Base-by-base conservation (phyloP, 495 filamentous ascomycete species). In the Trichodelitschia bisporula region DNA sequence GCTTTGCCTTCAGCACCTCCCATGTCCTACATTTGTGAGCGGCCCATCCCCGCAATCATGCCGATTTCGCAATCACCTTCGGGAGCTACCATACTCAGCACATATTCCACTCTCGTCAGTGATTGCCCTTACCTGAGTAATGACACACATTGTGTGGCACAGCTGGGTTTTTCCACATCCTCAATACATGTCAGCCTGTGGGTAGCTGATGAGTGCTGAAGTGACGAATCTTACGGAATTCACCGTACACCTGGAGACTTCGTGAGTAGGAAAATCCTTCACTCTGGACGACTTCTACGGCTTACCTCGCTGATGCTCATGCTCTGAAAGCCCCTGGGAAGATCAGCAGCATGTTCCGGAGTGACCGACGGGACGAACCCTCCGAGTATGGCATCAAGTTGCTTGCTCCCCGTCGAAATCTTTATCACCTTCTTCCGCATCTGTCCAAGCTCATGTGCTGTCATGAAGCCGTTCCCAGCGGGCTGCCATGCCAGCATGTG, bases 1-100 rank as follows among this genome's bases (percentile, higher is more conserved):
- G 77, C 75, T 42, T 77, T 80, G 17, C 75, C 75, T 41, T 71
- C 69, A 5, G 70, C 75, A 5, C 75, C 75, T 17, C 74, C 75
- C 45, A 72, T 61, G 19, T 72, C 68, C 44, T 59, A 53, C 36
- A 28, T 12, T 10, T 19, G 20, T 24, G 17, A 34, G 40, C 8
- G 6, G 10, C 33, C 3, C 8, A 30, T n/a, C n/a, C n/a, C n/a
- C n/a, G n/a, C n/a, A n/a, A n/a, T n/a, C n/a, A n/a, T n/a, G n/a
- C n/a, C n/a, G n/a, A n/a, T n/a, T n/a, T n/a, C n/a, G n/a, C n/a
- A n/a, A n/a, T n/a, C n/a, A n/a, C n/a, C n/a, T n/a, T n/a, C n/a
- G n/a, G n/a, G n/a, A n/a, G n/a, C n/a, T n/a, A n/a, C n/a, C n/a
- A n/a, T n/a, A n/a, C n/a, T n/a, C n/a, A n/a, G n/a, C n/a, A n/a